Conservation (phyloP, 2,329 filamentous ascomycete species). For the Pyrenochaeta sp. region DNA sequence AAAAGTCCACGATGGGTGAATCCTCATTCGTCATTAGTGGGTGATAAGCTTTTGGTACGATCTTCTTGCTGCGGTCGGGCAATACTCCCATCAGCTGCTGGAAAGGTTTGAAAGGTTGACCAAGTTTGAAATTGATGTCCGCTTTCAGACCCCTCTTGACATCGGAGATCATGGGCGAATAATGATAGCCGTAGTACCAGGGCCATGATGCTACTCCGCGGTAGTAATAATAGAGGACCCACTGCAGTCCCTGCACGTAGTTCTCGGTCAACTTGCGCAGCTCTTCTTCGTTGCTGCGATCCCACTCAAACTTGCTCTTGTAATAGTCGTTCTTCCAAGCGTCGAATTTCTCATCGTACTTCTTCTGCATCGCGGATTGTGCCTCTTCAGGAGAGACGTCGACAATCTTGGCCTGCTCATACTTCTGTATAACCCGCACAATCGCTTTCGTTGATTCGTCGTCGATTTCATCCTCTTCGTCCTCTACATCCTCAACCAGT, state of each 20-base stretch:
- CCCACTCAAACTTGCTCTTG: conserved; percentile 88
- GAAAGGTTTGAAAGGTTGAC: conserved; percentile 92
- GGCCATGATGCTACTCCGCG: conserved; percentile 97
- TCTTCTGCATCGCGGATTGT: conserved; percentile 78
- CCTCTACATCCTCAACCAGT: conserved; percentile 60
- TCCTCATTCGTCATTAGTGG: conserved; percentile 89
- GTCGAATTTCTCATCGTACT: conserved; percentile 89
- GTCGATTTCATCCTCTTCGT: conserved; percentile 74
- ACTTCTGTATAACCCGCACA: conserved; percentile 84
- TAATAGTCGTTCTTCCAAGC: conserved; percentile 98
- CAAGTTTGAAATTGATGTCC: conserved; percentile 89
- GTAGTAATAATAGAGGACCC: conserved; percentile 99
- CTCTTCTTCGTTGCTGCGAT: conserved; percentile 79
- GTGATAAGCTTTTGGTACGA: conserved; percentile 87
- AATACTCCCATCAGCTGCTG: conserved; percentile 98
- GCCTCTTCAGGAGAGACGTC: conserved; percentile 82
- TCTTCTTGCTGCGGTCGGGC: conserved; percentile 95
- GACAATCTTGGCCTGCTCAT: conserved; percentile 87
- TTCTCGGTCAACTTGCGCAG: conserved; percentile 87
- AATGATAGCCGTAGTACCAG: conserved; percentile 97
- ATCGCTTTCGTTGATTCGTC: conserved; percentile 87
- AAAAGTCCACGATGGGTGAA: conserved; percentile 97
- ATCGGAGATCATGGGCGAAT: conserved; percentile 96
- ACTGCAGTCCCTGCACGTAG: conserved; percentile 96
- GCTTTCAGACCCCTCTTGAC: conserved; percentile 87